These are phyloP conservation scores for Forsythia suspensa DNA, from an alignment of 257 asterid species.

Conservation along the genomic window DNA sequence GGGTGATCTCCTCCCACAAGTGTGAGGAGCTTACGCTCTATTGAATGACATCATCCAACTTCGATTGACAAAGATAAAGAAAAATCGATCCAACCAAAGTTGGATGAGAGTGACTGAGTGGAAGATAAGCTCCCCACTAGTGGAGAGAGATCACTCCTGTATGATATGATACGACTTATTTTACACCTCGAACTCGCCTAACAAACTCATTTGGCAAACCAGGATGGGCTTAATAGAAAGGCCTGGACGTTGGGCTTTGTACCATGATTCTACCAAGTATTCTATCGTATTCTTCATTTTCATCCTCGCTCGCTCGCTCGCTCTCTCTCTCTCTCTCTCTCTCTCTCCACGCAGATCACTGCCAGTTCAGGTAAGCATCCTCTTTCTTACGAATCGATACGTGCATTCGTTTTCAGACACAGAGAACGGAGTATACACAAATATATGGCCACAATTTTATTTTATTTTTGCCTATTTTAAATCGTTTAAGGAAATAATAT, in stretches of 20 bases:
- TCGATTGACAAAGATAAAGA: too few species aligned
- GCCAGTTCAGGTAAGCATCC: neutral
- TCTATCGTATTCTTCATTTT: too few species aligned
- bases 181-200: too few species aligned
- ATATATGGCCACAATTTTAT: neutral
- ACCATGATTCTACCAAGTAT: neutral
- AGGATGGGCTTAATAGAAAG: neutral
- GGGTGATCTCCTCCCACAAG: too few species aligned
- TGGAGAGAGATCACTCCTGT: too few species aligned
- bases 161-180: too few species aligned
- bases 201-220: too few species aligned
- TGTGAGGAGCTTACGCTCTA: too few species aligned
- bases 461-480: neutral
- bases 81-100: too few species aligned
- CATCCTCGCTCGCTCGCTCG: neutral
- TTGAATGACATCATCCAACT: too few species aligned
- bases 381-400: neutral
- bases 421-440: neutral
- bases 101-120: too few species aligned
- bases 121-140: too few species aligned
- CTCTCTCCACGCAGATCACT: neutral
- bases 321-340: neutral
- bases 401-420: neutral
- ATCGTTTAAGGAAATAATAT: neutral
- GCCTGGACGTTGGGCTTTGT: neutral